Conservation (phyloP, 2,329 filamentous ascomycete species). For the Pseudocercospora fuligena region DNA sequence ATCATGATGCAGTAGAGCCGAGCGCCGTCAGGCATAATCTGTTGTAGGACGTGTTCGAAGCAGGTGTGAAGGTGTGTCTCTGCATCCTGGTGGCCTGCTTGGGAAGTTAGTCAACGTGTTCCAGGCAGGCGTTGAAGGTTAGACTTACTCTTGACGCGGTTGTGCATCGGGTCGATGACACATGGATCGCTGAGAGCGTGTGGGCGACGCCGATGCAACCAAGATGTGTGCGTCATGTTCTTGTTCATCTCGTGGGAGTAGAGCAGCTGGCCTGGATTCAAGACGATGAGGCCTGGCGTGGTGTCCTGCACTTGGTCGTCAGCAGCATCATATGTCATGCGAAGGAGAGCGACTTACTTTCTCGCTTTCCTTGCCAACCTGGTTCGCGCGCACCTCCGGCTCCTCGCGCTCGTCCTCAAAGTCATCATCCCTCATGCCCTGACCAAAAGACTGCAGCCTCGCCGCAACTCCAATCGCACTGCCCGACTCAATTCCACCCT, state of each 20-base stretch:
- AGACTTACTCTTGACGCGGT: constrained; percentile 57
- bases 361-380: background rate
- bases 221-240: constrained; percentile 63
- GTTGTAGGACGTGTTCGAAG: constrained; percentile 65
- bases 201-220: constrained; percentile 61
- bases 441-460: constrained; percentile 41
- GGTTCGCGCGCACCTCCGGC: background rate
- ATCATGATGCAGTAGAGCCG: constrained; percentile 72
- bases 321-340: background rate
- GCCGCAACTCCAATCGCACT: constrained; percentile 69
- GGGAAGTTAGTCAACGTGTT: constrained; percentile 2
- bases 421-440: background rate
- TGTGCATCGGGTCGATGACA: constrained; percentile 59
- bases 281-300: constrained; percentile 68
- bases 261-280: constrained; percentile 76
- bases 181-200: constrained; percentile 65
- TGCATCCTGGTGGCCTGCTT: constrained; percentile 58
- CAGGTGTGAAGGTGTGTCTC: constrained; percentile 69
- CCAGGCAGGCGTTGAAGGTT: background rate
- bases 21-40: constrained; percentile 54
- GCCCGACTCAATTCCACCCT: constrained; percentile 71
- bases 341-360: constrained; percentile 5
- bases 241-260: constrained; percentile 72
- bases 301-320: constrained; percentile 31
- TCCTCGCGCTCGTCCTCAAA: constrained; percentile 1